Evolutionary conservation across 208 protist genomes (phyloP).

Genomic region (Leishmania guyanensis): DNA sequence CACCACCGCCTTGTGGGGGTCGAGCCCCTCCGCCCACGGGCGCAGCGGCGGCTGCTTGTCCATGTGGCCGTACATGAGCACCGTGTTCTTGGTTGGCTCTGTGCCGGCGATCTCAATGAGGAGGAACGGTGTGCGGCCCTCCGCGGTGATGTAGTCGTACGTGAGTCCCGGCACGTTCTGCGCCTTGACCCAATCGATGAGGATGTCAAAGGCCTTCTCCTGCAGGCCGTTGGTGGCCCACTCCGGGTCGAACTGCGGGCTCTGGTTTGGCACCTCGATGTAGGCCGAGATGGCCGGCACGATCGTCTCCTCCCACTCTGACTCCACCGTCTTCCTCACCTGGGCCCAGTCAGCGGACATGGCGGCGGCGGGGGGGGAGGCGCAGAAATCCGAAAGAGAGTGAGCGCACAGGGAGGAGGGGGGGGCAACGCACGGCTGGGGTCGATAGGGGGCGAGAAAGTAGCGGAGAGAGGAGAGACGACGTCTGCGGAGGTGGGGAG

Average conservation of each 20-base stretch:
- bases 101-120: slow-evolving; percentile 80
- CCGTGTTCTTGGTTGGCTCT: slow-evolving; percentile 54
- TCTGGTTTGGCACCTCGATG: slow-evolving; percentile 94
- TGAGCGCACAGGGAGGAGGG: not conserved
- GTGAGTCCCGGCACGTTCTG: slow-evolving; percentile 78
- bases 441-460: not conserved
- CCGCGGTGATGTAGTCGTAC: slow-evolving; percentile 73
- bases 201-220: slow-evolving; percentile 83
- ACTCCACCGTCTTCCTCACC: slow-evolving; percentile 55
- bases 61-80: slow-evolving; percentile 97
- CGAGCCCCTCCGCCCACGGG: slow-evolving; percentile 91
- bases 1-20: slow-evolving; percentile 82
- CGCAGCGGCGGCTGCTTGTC: slow-evolving; percentile 96
- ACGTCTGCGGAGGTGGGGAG: not conserved
- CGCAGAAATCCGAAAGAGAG: not conserved
- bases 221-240: slow-evolving; percentile 87
- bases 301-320: slow-evolving; percentile 87
- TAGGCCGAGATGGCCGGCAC: slow-evolving; percentile 84
- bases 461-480: not conserved
- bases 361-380: too few relatives aligned
- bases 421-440: not conserved
- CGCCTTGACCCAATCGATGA: slow-evolving; percentile 86
- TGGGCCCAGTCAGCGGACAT: slow-evolving; percentile 44
- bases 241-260: slow-evolving; percentile 91
- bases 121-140: slow-evolving; percentile 85